Conservation (phyloP, 2,329 filamentous ascomycete species). For the Xylariaceae sp. region DNA sequence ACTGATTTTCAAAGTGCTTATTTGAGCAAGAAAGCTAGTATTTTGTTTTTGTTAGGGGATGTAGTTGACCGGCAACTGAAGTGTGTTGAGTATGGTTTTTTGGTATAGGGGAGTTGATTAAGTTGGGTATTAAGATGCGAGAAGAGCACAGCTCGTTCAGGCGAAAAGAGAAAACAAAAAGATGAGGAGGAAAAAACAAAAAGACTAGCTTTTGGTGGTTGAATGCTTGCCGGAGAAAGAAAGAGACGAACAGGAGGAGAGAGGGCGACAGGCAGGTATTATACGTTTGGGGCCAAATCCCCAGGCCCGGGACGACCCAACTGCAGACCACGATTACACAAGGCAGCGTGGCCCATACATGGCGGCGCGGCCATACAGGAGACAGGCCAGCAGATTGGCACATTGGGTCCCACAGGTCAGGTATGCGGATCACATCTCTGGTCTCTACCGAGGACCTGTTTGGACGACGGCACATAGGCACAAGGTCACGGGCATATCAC, state of each 20-base stretch:
- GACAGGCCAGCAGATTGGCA: constrained; percentile 18
- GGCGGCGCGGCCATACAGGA: constrained; percentile 14
- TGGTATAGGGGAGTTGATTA: constrained; percentile 13
- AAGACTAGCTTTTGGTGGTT: constrained; percentile 44
- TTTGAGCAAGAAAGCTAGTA: constrained; percentile 51
- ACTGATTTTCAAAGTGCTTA: constrained; percentile 30
- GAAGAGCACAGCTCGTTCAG: constrained; percentile 50
- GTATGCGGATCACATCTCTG: constrained; percentile 13
- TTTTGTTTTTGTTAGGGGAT: constrained; percentile 30
- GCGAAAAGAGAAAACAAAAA: constrained; percentile 44
- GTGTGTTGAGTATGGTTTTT: constrained; percentile 29
- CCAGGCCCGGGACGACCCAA: constrained; percentile 23
- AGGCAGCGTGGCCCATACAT: constrained; percentile 7
- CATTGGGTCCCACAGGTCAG: constrained; percentile 10
- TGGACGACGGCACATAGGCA: constrained; percentile 17
- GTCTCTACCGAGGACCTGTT: constrained; percentile 13
- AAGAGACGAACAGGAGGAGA: constrained; percentile 35
- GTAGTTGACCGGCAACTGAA: constrained; percentile 44
- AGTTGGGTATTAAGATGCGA: constrained; percentile 23
- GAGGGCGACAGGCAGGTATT: constrained; percentile 32
- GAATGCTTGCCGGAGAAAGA: constrained; percentile 60
- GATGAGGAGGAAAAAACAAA: constrained; percentile 39
- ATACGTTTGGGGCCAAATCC: constrained; percentile 30
- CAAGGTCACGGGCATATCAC: constrained; percentile 16
- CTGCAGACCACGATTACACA: constrained; percentile 12